Conservation (phyloP, 2,329 filamentous ascomycete genomes). For the Salinomyces thailandicus region DNA sequence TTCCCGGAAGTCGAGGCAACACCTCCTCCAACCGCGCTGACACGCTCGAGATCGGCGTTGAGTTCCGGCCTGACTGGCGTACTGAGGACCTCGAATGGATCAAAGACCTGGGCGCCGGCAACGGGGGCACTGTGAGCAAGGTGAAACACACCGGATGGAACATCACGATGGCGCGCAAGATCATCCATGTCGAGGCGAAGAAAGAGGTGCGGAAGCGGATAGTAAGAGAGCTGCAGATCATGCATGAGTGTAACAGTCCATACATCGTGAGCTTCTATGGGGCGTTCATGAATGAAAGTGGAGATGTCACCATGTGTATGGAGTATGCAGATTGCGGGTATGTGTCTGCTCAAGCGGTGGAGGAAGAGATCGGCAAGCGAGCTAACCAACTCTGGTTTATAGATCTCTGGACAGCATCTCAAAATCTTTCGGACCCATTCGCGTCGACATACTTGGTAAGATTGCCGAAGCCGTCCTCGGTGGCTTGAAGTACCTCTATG, state of each 20-base stretch:
- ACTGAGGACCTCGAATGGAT: slow-evolving; percentile 87
- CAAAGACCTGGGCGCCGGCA: slow-evolving; percentile 89
- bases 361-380: too few species aligned
- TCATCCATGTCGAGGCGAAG: slow-evolving; percentile 97
- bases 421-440: slow-evolving; percentile 85
- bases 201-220: slow-evolving; percentile 95
- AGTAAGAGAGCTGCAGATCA: slow-evolving; percentile 92
- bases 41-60: slow-evolving; percentile 87
- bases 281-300: slow-evolving; percentile 89
- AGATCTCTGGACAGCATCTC: slow-evolving; percentile 91
- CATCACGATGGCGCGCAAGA: slow-evolving; percentile 96
- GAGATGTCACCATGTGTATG: slow-evolving; percentile 99
- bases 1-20: slow-evolving; percentile 49
- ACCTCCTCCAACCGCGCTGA: slow-evolving; percentile 50
- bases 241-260: slow-evolving; percentile 93
- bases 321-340: slow-evolving; percentile 99
- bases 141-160: slow-evolving; percentile 91
- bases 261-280: slow-evolving; percentile 98
- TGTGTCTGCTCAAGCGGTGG: too few species aligned
- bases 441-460: slow-evolving; percentile 93
- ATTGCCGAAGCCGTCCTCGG: slow-evolving; percentile 93
- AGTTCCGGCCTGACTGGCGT: slow-evolving; percentile 86
- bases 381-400: too few species aligned
- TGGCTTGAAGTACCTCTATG: slow-evolving; percentile 89
- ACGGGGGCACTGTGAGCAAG: slow-evolving; percentile 97